Evolutionary conservation across 768 basidiomycete species (phyloP), one percentile per base, ranked within the genome.

Genomic region (Tricholoma furcatifolium): DNA sequence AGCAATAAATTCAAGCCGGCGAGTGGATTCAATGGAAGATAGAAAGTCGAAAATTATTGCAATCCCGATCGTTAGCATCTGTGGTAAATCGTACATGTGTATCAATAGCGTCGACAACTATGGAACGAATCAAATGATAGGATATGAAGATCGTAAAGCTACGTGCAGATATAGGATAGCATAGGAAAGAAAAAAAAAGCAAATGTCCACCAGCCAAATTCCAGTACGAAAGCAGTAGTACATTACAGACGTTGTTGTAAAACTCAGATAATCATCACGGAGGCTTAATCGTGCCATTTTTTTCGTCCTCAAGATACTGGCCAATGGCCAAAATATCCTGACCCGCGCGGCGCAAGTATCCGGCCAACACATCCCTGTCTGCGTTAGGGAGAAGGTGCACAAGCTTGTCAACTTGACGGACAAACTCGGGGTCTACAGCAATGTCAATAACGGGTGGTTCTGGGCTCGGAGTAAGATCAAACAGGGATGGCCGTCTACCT

Each of bases 321-420:
- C 88, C 88, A 60, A 93, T 90, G n/a, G 91, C 91, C 39, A 89
- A 71, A 39, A 91, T 87, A 67, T 91, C 89, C 63, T 88, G 82
- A 18, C 91, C 91, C 9, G 88, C 75, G 9, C 86, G 78, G 24
- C 81, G 80, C 54, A 93, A 67, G 66, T 93, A 93, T 12, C 82
- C 79, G 35, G 84, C 84, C 7, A 93, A 77, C 2, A 90, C 70
- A 18, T 67, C 71, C 41, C 81, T 77, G 57, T 91, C 83, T 31
- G 86, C 91, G 58, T 86, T 82, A 14, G 91, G 91, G 30, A 92
- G 70, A 36, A 92, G 70, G 55, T 83, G 82, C 1, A 76, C 74
- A 43, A 93, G 80, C 63, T 82, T 85, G 60, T 90, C 84, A 3
- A 93, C 81, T 65, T 90, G 87, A 34, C 68, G 73, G 40, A 73